Evolutionary conservation across 495 filamentous ascomycete species (phyloP).

Genomic region (Tirmania nivea): DNA sequence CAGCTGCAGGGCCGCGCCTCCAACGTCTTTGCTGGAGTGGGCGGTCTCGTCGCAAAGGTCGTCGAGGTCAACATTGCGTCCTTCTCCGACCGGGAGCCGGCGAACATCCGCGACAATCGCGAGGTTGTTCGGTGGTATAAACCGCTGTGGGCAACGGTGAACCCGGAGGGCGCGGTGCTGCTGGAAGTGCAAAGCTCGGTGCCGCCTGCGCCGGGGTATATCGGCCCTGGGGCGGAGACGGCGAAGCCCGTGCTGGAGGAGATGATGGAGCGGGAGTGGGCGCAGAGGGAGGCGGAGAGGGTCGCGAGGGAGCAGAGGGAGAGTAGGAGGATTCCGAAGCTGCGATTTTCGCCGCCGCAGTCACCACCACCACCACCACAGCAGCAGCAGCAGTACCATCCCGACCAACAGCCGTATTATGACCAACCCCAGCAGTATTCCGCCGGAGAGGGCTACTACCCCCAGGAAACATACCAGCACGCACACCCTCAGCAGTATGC

Average conservation of each 20-base stretch:
- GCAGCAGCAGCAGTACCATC: neutral
- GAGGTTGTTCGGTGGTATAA: neutral
- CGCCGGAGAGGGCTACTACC: too few species aligned
- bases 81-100: neutral
- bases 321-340: neutral
- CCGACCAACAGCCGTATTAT: neutral
- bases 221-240: neutral
- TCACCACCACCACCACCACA: neutral
- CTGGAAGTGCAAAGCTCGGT: neutral
- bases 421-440: neutral
- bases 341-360: neutral
- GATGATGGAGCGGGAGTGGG: neutral
- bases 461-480: neutral
- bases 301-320: neutral
- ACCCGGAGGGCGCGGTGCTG: neutral
- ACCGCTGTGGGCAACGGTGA: neutral
- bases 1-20: slow-evolving; percentile 19
- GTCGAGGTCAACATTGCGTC: neutral
- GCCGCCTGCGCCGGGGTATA: neutral
- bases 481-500: neutral
- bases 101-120: neutral
- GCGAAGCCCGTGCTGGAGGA: neutral
- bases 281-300: neutral
- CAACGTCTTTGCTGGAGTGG: slow-evolving; percentile 12
- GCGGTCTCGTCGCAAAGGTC: slow-evolving; percentile 12